Percentiles rank a stretch among this genome's conserved stretches.
These are phyloP conservation scores for Xylaria arbuscula DNA, from an alignment of 2,329 filamentous ascomycete genomes.

Conservation along the genomic window DNA sequence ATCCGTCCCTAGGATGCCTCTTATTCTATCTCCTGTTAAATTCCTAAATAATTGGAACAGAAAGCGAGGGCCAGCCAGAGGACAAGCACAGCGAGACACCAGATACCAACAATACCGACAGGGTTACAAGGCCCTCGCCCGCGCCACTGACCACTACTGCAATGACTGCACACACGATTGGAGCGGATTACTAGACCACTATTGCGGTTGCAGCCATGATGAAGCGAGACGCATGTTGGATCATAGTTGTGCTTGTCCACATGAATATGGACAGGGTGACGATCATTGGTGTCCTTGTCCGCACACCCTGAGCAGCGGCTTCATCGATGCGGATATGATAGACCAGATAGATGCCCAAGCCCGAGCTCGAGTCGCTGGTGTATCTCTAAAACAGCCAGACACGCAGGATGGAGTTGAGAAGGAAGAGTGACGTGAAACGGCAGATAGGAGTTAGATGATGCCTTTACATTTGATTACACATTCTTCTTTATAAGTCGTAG, in stretches of 20 bases:
- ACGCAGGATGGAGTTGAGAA: too few species aligned
- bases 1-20: background rate
- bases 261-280: background rate
- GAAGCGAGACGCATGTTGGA: constrained; percentile 4
- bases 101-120: background rate
- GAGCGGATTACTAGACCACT: constrained; percentile 20
- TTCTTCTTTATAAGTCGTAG: too few species aligned
- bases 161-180: constrained; percentile 27
- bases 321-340: constrained; percentile 12
- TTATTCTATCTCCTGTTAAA: background rate
- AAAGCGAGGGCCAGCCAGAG: background rate
- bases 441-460: too few species aligned
- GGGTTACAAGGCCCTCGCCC: background rate
- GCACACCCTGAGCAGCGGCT: constrained; percentile 15
- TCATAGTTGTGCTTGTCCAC: constrained; percentile 16
- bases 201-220: constrained; percentile 31
- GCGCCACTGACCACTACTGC: constrained; percentile 26
- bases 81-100: background rate
- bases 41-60: background rate
- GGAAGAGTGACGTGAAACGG: too few species aligned
- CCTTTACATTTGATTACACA: too few species aligned
- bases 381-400: too few species aligned
- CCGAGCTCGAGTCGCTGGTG: constrained; percentile 1
- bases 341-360: constrained; percentile 21
- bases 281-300: constrained; percentile 36